Conservation (phyloP, 768 basidiomycete genomes). For the Suillus paluster region DNA sequence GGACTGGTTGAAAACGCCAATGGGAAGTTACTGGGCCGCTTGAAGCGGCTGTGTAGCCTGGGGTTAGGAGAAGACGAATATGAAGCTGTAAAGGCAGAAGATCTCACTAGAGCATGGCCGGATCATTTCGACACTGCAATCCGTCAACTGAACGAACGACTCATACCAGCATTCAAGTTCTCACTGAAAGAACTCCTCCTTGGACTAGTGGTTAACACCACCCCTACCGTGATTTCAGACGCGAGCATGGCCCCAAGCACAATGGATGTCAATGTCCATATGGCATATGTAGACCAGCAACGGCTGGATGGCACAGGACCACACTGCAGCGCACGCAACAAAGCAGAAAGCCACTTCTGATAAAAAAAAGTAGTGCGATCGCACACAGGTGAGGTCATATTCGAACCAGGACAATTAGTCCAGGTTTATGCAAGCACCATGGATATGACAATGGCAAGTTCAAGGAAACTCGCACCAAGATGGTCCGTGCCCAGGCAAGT, state of each 20-base stretch:
- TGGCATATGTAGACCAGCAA: constrained; percentile 36
- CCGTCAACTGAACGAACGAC: too few relatives aligned
- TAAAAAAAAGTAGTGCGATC: constrained; percentile 17
- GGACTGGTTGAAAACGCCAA: constrained; percentile 39
- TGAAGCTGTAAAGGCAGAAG: too few relatives aligned
- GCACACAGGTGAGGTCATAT: constrained; percentile 23
- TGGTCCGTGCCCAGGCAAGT: too few relatives aligned
- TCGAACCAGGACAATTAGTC: constrained; percentile 33
- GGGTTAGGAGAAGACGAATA: constrained; percentile 33
- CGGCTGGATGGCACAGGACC: constrained; percentile 32
- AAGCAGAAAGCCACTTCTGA: too few relatives aligned
- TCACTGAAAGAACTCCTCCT: constrained; percentile 15
- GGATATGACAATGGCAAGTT: constrained; percentile 30
- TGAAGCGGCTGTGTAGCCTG: constrained; percentile 40
- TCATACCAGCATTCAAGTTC: constrained; percentile 13
- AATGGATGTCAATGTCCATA: constrained; percentile 16
- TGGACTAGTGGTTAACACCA: constrained; percentile 12
- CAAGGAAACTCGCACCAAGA: too few relatives aligned
- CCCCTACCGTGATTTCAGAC: too few relatives aligned
- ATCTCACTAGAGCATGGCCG: too few relatives aligned
- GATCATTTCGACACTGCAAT: too few relatives aligned
- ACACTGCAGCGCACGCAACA: constrained; percentile 23
- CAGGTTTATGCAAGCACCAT: constrained; percentile 34
- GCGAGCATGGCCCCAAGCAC: not conserved
- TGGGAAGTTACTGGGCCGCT: too few relatives aligned